Evolutionary conservation across 2,329 filamentous ascomycete species (phyloP).

Genomic region (Amylocarpus encephaloides): DNA sequence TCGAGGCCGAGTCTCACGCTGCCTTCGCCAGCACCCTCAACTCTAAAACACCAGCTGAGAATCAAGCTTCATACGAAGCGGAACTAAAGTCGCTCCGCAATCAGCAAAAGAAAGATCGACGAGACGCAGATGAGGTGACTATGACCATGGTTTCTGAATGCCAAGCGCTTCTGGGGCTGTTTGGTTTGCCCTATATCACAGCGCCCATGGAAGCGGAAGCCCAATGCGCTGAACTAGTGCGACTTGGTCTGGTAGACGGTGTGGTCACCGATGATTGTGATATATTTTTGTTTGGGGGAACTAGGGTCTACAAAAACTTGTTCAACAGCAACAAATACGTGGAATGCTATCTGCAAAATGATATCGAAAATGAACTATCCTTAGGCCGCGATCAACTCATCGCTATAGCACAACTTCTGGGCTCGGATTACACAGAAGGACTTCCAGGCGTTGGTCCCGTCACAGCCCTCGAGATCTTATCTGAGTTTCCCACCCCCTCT

Average conservation of each 20-base stretch:
- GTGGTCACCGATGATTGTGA: conserved; percentile 98
- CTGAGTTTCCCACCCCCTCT: conserved; percentile 62
- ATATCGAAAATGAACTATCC: conserved; percentile 84
- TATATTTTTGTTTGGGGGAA: conserved; percentile 94
- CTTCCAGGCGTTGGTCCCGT: conserved; percentile 88
- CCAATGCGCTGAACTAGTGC: conserved; percentile 88
- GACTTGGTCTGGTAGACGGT: conserved; percentile 83
- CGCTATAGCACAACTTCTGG: conserved; percentile 80
- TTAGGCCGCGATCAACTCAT: conserved; percentile 85
- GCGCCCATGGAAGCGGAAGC: conserved; percentile 99
- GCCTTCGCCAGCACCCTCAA: conserved; percentile 87
- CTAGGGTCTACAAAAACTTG: conserved; percentile 98
- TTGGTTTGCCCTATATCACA: conserved; percentile 93
- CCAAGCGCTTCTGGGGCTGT: conserved; percentile 80
- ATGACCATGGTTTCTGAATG: conserved; percentile 95
- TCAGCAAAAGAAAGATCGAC: conserved; percentile 94
- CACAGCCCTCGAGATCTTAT: conserved; percentile 87
- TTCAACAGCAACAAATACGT: conserved; percentile 98
- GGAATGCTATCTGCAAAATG: conserved; percentile 81
- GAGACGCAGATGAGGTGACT: conserved; percentile 94
- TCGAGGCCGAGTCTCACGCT: conserved; percentile 89
- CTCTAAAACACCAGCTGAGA: conserved; percentile 62
- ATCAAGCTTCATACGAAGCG: conserved; percentile 72
- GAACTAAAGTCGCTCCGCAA: conserved; percentile 80
- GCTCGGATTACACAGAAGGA: conserved; percentile 92